Evolutionary conservation across 106 monocot genomes (phyloP), one percentile per base, ranked within the genome.

Genomic region (Acanthochlamys bracteata): DNA sequence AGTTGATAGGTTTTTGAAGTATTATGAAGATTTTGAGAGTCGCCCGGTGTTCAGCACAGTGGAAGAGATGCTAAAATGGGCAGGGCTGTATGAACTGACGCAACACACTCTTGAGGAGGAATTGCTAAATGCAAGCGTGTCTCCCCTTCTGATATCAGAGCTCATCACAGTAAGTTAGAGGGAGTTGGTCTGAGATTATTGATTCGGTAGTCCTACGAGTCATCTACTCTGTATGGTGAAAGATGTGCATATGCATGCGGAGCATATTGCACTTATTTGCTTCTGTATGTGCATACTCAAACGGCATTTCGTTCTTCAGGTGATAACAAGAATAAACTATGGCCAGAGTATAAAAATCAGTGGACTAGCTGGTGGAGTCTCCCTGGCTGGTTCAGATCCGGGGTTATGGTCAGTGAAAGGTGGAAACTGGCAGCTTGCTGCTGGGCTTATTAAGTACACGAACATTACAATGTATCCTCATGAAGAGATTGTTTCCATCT

Each of bases 61-160:
- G 63, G 98, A 92, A 68, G 98, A 88, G 64, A 98, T 98, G 98
- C 85, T 98, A 24, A 75, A 77, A 59, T 98, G 98, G 98, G 70
- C 88, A 11, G 85, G 77, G 17, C 72, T 98, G 53, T 77, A 92
- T 66, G 77, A 64, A 19, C 76, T 83, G 21, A 92, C 98, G 0
- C 85, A 56, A 2, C 69, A 82, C 68, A 89, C 98, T 20, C 79
- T 98, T 41, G 64, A 73, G 71, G 82, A 85, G 67, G 92, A 83
- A 60, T 68, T 98, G 67, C 41, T 39, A 0, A 77, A 88, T 67
- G 85, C 74, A 11, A 80, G 88, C 7, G 21, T 98, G 53, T 86
- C 82, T 66, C 42, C 78, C 0, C 75, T 17, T 10, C 61, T 85
- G 46, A 76, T 98, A 22, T 92, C 98, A 0, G 98, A 98, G 79